Percentiles rank a stretch among this genome's conserved stretches.
phyloP scores from a whole-genome alignment of 805 yeast genomes.

The Kluyveromyces nonfermentans region DNA sequence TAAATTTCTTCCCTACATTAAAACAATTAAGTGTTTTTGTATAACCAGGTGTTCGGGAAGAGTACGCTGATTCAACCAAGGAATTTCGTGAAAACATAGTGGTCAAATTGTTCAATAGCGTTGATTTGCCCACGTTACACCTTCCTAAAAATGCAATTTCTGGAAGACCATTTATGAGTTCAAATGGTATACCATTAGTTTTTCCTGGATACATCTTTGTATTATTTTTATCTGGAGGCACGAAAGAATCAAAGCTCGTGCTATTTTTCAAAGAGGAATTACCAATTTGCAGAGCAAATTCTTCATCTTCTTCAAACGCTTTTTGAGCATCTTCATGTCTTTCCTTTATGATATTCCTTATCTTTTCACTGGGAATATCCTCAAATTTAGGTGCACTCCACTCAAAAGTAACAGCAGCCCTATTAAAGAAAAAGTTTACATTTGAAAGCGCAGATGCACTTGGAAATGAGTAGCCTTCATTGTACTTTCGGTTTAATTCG shows the following conservation, averaged over 20 bases:
- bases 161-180: conserved; percentile 40
- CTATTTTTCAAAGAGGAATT: conserved; percentile 7
- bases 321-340: conserved; percentile 8
- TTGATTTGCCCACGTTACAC: conserved; percentile 82
- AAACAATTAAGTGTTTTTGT: conserved; percentile 61
- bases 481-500: conserved; percentile 9
- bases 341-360: conserved; percentile 8
- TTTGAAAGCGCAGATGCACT: conserved; percentile 15
- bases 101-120: conserved; percentile 55
- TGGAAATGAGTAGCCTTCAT: conserved; percentile 13
- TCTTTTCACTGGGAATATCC: conserved; percentile 41
- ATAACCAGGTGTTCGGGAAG: conserved; percentile 47
- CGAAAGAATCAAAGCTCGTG: conserved; percentile 3
- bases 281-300: background rate
- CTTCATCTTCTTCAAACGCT: conserved; percentile 2
- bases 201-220: conserved; percentile 22
- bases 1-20: conserved; percentile 51
- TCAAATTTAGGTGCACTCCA: conserved; percentile 49
- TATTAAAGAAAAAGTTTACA: conserved; percentile 37
- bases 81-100: conserved; percentile 29
- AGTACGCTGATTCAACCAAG: conserved; percentile 38
- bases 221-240: conserved; percentile 15
- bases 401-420: conserved; percentile 39
- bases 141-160: conserved; percentile 72
- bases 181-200: conserved; percentile 22